Conservation (phyloP, 495 filamentous ascomycete species). For the Aspergillus bridgeri region DNA sequence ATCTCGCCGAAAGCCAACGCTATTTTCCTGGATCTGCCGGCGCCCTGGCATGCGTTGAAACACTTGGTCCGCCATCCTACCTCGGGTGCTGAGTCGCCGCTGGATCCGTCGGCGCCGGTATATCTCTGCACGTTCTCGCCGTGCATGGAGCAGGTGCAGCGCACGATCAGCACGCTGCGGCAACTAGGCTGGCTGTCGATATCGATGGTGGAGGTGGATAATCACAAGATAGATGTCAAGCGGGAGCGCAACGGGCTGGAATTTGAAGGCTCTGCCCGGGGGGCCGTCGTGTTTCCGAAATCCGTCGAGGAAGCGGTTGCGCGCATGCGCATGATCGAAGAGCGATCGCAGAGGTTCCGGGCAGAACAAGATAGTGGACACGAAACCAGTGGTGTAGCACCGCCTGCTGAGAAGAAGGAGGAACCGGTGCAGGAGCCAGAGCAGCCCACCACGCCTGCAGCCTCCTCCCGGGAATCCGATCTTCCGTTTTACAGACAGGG, state of each 20-base stretch:
- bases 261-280: slow-evolving; percentile 51
- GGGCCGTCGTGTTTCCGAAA: slow-evolving; percentile 55
- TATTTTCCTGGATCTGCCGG: slow-evolving; percentile 89
- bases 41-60: slow-evolving; percentile 85
- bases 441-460: no score
- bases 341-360: slow-evolving; percentile 55
- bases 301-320: slow-evolving; percentile 75
- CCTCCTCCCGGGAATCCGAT: slow-evolving; percentile 5
- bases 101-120: slow-evolving; percentile 63
- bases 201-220: slow-evolving; percentile 80
- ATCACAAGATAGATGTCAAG: slow-evolving; percentile 73
- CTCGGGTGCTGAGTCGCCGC: slow-evolving; percentile 49
- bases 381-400: slow-evolving; percentile 3
- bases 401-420: slow-evolving; percentile 22
- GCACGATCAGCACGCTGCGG: slow-evolving; percentile 74
- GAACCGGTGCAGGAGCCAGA: slow-evolving; percentile 14
- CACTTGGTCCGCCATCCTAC: slow-evolving; percentile 67
- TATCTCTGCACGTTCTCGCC: slow-evolving; percentile 92
- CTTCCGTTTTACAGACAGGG: slow-evolving; percentile 57
- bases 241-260: slow-evolving; percentile 72
- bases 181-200: slow-evolving; percentile 85
- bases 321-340: slow-evolving; percentile 69
- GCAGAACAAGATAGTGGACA: slow-evolving; percentile 13
- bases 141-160: slow-evolving; percentile 91
- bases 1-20: slow-evolving; percentile 65